Base-by-base conservation (phyloP, 2,329 filamentous ascomycete species). In the Chaetomiaceae sp. region DNA sequence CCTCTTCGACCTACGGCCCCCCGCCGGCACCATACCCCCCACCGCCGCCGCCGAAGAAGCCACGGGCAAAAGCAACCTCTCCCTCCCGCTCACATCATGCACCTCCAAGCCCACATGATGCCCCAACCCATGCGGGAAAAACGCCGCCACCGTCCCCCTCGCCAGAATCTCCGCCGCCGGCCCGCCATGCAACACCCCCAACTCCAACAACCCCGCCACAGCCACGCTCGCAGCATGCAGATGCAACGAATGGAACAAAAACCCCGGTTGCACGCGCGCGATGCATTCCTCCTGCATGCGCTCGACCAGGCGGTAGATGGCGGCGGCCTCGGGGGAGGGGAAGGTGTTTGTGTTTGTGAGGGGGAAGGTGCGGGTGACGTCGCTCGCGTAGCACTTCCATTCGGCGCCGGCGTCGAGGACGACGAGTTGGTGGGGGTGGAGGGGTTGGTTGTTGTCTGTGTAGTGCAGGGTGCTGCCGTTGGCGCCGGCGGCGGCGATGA, bases 391-490 rank as follows among this genome's bases (percentile, higher is more conserved):
- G 60, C 86, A 85, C 43, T 83, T 72, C 69, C 83, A 95, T 68
- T 97, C 92, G 58, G 84, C 86, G 2, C 89, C 91, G 1, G 92
- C 91, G 65, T 99, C 92, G 4, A 99, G 74, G 17, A 95, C 83
- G 27, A 97, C 72, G 25, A 91, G 76, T 62, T 91, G 82, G 51
- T 84, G 79, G 21, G 84, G 82, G 3, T 71, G 70, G 16, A 97
- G 78, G 1, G 82, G 70, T 60, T 86, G 78, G 62, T 95, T 77
- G 65, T 99, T 97, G 47, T 78, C 81, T 38, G 80, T 78, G 67
- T 99, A 99, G 68, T 99, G 93, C 35, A 97, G 73, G 0, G 87
- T 91, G 13, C 86, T 83, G 5, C 87, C 90, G 63, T 93, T 93
- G n/a, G 75, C 65, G 1, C 92, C 92, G 1, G 86, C 82, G 2